phyloP scores from a whole-genome alignment of 805 yeast species.

The Starmerella asiatica region DNA sequence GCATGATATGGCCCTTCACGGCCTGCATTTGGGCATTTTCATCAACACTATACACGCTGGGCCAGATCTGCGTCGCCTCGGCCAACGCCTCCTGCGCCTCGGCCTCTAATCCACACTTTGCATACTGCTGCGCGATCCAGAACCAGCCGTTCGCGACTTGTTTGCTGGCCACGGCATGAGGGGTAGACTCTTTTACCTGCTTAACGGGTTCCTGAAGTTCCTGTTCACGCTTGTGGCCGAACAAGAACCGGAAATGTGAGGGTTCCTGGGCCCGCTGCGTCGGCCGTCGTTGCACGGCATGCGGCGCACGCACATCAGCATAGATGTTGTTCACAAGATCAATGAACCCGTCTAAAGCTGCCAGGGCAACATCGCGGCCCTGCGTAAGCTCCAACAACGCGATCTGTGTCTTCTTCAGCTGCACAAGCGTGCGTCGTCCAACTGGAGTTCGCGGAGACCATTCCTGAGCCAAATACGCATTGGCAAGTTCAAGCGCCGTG shows the following conservation, averaged over 20 bases:
- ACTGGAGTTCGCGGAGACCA: slow-evolving; percentile 15
- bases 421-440: slow-evolving; percentile 39
- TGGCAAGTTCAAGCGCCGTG: slow-evolving; percentile 44
- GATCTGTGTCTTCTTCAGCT: slow-evolving; percentile 62
- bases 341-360: slow-evolving; percentile 53
- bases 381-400: slow-evolving; percentile 50
- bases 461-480: slow-evolving; percentile 38
- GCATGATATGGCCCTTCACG: slow-evolving; percentile 7
- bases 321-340: slow-evolving; percentile 34
- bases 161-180: neutral
- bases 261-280: too few relatives aligned
- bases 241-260: neutral
- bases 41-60: slow-evolving; percentile 30
- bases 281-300: slow-evolving; percentile 7
- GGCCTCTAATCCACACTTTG: slow-evolving; percentile 37
- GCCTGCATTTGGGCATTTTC: slow-evolving; percentile 6
- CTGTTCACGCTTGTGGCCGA: slow-evolving; percentile 3
- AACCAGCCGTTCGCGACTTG: slow-evolving; percentile 44
- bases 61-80: slow-evolving; percentile 51
- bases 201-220: neutral
- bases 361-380: slow-evolving; percentile 48
- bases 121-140: slow-evolving; percentile 53
- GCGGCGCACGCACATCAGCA: slow-evolving; percentile 4
- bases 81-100: slow-evolving; percentile 61
- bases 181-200: neutral